Evolutionary conservation across 805 yeast species (phyloP), one percentile per base, ranked within the genome.

Genomic region (Schwanniomyces sp.): DNA sequence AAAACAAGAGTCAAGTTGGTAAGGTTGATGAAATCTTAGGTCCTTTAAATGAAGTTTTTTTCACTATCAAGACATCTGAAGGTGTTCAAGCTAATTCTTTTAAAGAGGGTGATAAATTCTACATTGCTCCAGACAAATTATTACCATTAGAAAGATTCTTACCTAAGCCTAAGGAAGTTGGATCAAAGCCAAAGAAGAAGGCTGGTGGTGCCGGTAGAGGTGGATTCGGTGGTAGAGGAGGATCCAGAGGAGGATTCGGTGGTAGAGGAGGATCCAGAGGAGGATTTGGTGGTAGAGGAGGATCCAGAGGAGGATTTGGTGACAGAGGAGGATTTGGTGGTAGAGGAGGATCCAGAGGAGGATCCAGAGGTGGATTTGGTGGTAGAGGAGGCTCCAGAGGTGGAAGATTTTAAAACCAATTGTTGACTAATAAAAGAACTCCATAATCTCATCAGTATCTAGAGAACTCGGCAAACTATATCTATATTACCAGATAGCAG

Each of bases 1-100:
- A 94, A 69, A 92, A 94, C 79, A 94, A 94, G 72, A 86, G 96
- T 24, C 94, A 87, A 65, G 85, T 94, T 41, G 99, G 99, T 61
- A 94, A 94, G 70, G 96, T 94, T 49, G 99, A 94, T 68, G 99
- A 94, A 78, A 94, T 94, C 53, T 80, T 94, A 57, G 99, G 99
- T 44, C 98, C 99, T 41, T 74, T 94, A 66, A 94, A 94, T 67
- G 99, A 94, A 73, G 97, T 94, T n/a, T 92, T 81, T 67, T 94
- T 94, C 80, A 94, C 99, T 34, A 85, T 94, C 59, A 94, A 94
- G 74, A 94, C 97, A 48, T 78, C 88, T 44, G 99, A 94, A 66
- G 99, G 99, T 64, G 94, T 94, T 45, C 94, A 88, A 67, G 97
- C 99, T 47, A 72, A 80, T 32, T 88, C 96, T 45, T 94, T 94